Base-by-base conservation (phyloP, 1,139 yeast species). In the Suzukiozyma palmioleophila region DNA sequence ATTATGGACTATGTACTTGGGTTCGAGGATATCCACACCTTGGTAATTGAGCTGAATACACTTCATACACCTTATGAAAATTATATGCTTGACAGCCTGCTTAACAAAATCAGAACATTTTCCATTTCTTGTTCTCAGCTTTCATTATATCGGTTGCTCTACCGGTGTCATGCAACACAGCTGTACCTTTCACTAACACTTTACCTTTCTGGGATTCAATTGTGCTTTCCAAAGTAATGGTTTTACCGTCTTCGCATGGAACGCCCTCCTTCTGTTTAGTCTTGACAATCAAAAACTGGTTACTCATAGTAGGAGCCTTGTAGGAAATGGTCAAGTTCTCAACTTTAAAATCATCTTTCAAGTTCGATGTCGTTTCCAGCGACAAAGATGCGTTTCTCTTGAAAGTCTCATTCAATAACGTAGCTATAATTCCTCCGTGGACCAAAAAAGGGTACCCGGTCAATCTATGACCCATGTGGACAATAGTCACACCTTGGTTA, bases 361-460 rank as follows among this genome's bases (percentile, higher is more conserved):
- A 52, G 42, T 60, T 55, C 26, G 71, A 66, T 11, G 47, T 43
- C 2, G 70, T 59, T 11, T 38, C 43, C 28, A 47, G 48, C 18
- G 65, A 47, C 52, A 77, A 61, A 7, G 75, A 70, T 0, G 84
- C 82, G 40, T 77, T 75, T 38, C 83, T 60, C 42, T 77, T 81
- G 62, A 80, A 73, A 3, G 85, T 71, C 46, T 89, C 96, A 54
- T 86, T 94, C 43, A 88, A 65, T 11, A 90, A 64, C 0, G 95
- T 83, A 8, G 95, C 95, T 29, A 90, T 60, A 32, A 90, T 78
- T 0, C 97, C 97, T 3, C 97, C 97, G 55, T 90, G 97, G 1
- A 88, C 75, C 29, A 90, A 66, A 50, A 86, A 81, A 1, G 97
- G 97, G 55, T 84, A 89, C 2, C 97, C 97, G 36, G 94, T 81